Conservation (phyloP, 495 filamentous ascomycete species). For the Penicillium maclennaniae region DNA sequence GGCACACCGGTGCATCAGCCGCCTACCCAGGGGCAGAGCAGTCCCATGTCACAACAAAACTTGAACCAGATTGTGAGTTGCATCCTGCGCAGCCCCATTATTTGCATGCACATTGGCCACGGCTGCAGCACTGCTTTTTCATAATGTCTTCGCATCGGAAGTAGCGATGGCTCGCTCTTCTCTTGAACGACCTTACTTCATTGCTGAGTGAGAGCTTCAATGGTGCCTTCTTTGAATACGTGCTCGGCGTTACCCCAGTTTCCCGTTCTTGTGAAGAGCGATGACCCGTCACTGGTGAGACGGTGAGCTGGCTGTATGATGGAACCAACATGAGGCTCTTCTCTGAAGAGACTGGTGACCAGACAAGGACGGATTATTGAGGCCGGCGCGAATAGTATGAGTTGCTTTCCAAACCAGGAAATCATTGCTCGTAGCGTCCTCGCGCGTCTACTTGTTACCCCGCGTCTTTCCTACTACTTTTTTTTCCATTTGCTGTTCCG, state of each 20-base stretch:
- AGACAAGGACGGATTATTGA: neutral
- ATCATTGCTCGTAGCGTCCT: neutral
- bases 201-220: neutral
- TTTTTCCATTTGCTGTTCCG: neutral
- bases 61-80: conserved; percentile 88
- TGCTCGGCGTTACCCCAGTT: neutral
- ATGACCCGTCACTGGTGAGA: neutral
- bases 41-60: conserved; percentile 73
- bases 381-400: neutral
- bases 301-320: neutral
- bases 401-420: neutral
- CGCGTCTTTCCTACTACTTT: neutral
- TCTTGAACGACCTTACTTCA: neutral
- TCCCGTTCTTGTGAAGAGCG: neutral
- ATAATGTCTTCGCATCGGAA: neutral
- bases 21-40: conserved; percentile 40
- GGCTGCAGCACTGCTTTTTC: neutral
- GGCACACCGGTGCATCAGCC: conserved; percentile 35
- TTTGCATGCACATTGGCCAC: neutral
- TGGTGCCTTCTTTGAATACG: neutral
- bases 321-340: neutral
- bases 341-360: neutral
- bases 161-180: neutral
- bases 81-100: neutral
- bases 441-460: neutral